Percentiles rank a stretch among this genome's conserved stretches.
Conservation (phyloP, 1,284 basidiomycete genomes). For the Trichosporon sp. region DNA sequence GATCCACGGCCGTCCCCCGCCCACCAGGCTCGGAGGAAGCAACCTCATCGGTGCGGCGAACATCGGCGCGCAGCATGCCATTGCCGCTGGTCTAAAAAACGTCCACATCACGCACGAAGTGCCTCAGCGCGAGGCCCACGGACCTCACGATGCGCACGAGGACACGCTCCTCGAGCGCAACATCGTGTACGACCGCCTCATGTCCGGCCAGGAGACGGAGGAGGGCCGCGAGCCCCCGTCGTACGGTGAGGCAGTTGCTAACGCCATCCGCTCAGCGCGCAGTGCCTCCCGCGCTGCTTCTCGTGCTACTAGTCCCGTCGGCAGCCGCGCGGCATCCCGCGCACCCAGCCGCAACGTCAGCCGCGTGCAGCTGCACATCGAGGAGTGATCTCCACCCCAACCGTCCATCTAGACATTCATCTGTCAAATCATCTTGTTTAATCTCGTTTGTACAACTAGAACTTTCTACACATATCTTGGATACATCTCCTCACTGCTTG, state of each 20-base stretch:
- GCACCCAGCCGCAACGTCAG: conserved; percentile 19
- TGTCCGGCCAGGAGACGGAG: conserved; percentile 67
- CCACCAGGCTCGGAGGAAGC: background rate
- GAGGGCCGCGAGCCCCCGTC: conserved; percentile 67
- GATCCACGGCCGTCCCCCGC: conserved; percentile 35
- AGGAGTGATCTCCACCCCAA: background rate
- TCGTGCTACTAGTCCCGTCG: conserved; percentile 9
- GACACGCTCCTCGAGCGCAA: conserved; percentile 55
- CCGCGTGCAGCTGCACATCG: conserved; percentile 16
- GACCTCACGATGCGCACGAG: conserved; percentile 33
- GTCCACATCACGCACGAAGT: conserved; percentile 1
- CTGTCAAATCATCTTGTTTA: background rate
- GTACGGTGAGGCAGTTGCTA: conserved; percentile 60
- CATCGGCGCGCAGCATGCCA: background rate
- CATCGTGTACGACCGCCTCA: conserved; percentile 60
- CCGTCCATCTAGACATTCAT: too few species aligned
- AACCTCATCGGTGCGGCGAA: conserved; percentile 21
- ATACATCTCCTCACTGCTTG: too few species aligned
- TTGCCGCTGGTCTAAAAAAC: background rate
- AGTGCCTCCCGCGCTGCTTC: conserved; percentile 20
- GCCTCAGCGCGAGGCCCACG: background rate
- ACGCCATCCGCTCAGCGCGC: conserved; percentile 31
- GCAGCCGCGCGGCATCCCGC: conserved; percentile 16
- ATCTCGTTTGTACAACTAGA: background rate
- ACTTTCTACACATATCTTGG: too few species aligned